phyloP scores from a whole-genome alignment of 768 basidiomycete genomes.

The Postia placenta region DNA sequence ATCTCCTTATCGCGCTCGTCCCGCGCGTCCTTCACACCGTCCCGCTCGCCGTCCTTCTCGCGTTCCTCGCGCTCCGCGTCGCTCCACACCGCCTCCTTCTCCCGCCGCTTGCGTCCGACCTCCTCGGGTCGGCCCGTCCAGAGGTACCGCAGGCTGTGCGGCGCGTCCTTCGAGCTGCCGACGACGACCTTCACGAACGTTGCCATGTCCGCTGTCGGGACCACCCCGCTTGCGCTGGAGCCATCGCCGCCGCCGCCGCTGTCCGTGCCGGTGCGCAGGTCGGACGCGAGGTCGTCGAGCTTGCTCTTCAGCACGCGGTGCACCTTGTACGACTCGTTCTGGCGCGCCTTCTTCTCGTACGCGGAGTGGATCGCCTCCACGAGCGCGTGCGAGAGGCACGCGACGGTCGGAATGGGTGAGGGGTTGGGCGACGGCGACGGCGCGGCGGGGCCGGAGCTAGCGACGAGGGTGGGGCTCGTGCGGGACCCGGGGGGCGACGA shows the following conservation, averaged over 20 bases:
- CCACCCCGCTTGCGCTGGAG: constrained; percentile 30
- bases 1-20: constrained; percentile 25
- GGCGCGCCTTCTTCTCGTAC: constrained; percentile 41
- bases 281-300: constrained; percentile 45
- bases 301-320: constrained; percentile 57
- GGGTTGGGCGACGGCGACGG: constrained; percentile 1
- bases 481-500: constrained; percentile 2
- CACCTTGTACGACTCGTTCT: constrained; percentile 52
- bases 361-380: constrained; percentile 41
- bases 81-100: constrained; percentile 30
- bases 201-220: constrained; percentile 46
- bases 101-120: constrained; percentile 25
- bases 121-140: constrained; percentile 29
- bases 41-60: constrained; percentile 30
- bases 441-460: too few relatives aligned
- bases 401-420: constrained; percentile 1
- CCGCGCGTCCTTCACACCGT: constrained; percentile 29
- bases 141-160: constrained; percentile 25
- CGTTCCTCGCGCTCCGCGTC: constrained; percentile 30
- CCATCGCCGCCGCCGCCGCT: constrained; percentile 11
- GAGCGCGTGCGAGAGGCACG: constrained; percentile 38
- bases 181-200: constrained; percentile 42
- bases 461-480: background rate
- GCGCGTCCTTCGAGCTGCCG: constrained; percentile 27
- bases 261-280: constrained; percentile 24